Conservation (phyloP, 176 grass and related monocot genomes). For the Avena eriantha region DNA sequence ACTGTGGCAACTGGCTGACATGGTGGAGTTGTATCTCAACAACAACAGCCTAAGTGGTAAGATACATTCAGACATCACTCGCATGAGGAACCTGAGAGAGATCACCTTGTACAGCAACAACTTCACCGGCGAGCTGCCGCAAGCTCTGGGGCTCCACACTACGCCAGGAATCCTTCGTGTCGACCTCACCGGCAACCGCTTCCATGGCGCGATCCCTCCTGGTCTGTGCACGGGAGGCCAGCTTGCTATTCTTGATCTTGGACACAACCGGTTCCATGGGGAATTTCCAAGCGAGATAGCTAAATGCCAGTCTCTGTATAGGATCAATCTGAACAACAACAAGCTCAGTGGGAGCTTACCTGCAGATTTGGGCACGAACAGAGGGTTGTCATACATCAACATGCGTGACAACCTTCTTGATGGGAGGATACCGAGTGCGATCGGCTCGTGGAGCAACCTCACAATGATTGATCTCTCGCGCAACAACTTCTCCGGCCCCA, state of each 20-base stretch:
- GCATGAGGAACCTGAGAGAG: constrained; percentile 42
- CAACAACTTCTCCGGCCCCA: constrained; percentile 46
- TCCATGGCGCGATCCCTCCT: constrained; percentile 45
- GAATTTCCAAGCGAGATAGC: constrained; percentile 36
- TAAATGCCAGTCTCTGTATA: constrained; percentile 31
- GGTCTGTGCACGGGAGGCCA: constrained; percentile 35
- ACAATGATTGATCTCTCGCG: constrained; percentile 51
- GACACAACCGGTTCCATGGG: constrained; percentile 46
- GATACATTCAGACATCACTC: constrained; percentile 49
- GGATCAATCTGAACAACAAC: constrained; percentile 52
- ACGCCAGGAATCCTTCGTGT: constrained; percentile 38
- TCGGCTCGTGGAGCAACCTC: constrained; percentile 56
- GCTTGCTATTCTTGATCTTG: constrained; percentile 49
- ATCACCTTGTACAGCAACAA: constrained; percentile 52
- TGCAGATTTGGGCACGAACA: constrained; percentile 24
- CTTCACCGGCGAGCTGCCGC: constrained; percentile 52
- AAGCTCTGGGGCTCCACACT: constrained; percentile 36
- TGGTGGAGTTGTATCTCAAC: constrained; percentile 43
- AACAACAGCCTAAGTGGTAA: constrained; percentile 53
- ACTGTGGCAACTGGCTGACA: constrained; percentile 31
- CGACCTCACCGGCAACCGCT: constrained; percentile 47
- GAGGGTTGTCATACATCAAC: constrained; percentile 49
- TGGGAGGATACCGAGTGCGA: constrained; percentile 44
- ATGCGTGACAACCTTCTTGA: constrained; percentile 48
- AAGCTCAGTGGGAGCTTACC: constrained; percentile 39